phyloP scores from a whole-genome alignment of 2,329 filamentous ascomycete species.

The Emydomyces testavorans region DNA sequence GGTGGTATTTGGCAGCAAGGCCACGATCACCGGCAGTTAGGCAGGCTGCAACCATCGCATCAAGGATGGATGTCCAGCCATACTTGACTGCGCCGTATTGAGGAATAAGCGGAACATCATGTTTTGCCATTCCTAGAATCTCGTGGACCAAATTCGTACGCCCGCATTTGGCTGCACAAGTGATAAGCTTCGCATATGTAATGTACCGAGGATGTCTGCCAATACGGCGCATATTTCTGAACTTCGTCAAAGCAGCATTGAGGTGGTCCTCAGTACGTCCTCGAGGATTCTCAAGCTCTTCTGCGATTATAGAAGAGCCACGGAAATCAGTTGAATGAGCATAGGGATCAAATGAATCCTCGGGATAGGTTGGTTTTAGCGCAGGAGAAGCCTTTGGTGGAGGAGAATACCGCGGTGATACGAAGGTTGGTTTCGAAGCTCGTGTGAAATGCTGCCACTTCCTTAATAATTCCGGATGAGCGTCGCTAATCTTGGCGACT shows the following conservation, averaged over 20 bases:
- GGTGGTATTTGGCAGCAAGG: constrained; percentile 74
- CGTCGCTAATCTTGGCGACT: constrained; percentile 41
- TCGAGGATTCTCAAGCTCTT: constrained; percentile 71
- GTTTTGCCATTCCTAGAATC: constrained; percentile 76
- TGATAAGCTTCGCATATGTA: constrained; percentile 91
- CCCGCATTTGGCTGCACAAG: constrained; percentile 72
- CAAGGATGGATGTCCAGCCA: constrained; percentile 91
- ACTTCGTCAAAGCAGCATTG: constrained; percentile 67
- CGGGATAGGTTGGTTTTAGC: constrained; percentile 50
- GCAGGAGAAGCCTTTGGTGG: constrained; percentile 40
- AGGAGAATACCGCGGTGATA: constrained; percentile 31
- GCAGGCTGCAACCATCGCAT: constrained; percentile 91
- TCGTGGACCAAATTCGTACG: constrained; percentile 75
- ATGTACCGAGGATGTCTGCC: constrained; percentile 90
- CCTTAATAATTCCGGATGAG: constrained; percentile 36
- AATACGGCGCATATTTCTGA: constrained; percentile 85
- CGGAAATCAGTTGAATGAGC: constrained; percentile 84
- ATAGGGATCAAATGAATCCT: constrained; percentile 85
- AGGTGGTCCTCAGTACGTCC: constrained; percentile 62
- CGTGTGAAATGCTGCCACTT: constrained; percentile 48
- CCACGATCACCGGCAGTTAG: constrained; percentile 70
- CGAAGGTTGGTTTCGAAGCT: constrained; percentile 29
- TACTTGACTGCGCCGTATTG: constrained; percentile 83
- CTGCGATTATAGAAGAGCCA: constrained; percentile 79
- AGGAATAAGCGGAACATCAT: constrained; percentile 71